A percentile compares a stretch with the other conserved stretches of the same genome.
Conservation (phyloP, 208 protist species). For the Wallacemonas collosoma region DNA sequence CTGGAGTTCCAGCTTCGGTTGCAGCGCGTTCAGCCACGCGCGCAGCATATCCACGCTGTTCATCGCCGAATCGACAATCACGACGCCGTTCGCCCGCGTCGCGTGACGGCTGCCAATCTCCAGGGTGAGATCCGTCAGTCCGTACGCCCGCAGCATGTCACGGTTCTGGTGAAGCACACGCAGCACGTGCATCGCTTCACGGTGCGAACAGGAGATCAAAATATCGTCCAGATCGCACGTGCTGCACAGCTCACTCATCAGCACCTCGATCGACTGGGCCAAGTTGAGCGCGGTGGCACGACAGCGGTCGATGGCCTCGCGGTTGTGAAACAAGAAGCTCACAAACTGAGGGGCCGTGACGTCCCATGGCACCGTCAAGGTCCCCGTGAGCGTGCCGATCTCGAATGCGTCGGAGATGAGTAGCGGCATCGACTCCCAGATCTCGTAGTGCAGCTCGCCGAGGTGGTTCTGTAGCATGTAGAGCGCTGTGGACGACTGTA, state of each 20-base stretch:
- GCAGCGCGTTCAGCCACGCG: conserved; percentile 68
- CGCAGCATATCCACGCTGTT: conserved; percentile 45
- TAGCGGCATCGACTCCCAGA: conserved; percentile 90
- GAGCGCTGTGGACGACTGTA: conserved; percentile 85
- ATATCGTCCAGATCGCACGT: conserved; percentile 82
- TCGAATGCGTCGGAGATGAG: conserved; percentile 78
- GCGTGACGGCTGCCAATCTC: conserved; percentile 78
- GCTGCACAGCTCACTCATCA: conserved; percentile 81
- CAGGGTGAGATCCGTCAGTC: conserved; percentile 77
- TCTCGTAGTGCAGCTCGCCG: conserved; percentile 85
- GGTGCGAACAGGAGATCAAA: conserved; percentile 90
- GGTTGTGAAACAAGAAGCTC: conserved; percentile 83
- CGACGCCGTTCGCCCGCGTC: conserved; percentile 87
- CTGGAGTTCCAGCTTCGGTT: conserved; percentile 79
- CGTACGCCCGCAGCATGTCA: conserved; percentile 70
- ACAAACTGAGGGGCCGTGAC: conserved; percentile 82
- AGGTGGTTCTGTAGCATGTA: conserved; percentile 81
- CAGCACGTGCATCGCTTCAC: conserved; percentile 57
- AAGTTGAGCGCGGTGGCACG: conserved; percentile 48
- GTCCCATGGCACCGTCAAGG: conserved; percentile 88
- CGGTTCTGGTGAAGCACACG: conserved; percentile 78
- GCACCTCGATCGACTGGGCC: conserved; percentile 70
- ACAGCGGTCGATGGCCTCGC: conserved; percentile 52
- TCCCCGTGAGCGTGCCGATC: conserved; percentile 74
- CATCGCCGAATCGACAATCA: conserved; percentile 69